Evolutionary conservation across 148 eudicot species (phyloP), one percentile per base, ranked within the genome.

Genomic region (Linanthus parryae): DNA sequence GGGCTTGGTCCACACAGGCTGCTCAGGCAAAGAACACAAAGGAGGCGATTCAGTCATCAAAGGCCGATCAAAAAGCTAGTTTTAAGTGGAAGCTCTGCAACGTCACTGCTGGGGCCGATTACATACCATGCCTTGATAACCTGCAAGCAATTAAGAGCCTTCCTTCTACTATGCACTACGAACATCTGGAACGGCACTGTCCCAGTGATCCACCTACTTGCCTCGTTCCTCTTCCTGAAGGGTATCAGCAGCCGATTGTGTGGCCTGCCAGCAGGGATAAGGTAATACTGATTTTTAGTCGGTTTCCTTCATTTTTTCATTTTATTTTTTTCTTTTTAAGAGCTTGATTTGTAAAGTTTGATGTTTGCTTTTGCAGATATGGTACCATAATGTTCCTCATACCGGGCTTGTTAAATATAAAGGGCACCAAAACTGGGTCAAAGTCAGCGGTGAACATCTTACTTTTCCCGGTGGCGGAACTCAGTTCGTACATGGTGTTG

Each of bases 181-280:
- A 80, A 70, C 86, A 80, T 30, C 66, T 75, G 23, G 80, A 68
- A 59, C 68, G 80, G 56, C 85, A 79, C 38, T 75, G 85, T 54
- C 85, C 80, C 23, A 73, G 67, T n/a, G 74, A 72, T 51, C 44
- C 82, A 37, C 81, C 88, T 5, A 66, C 78, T 27, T 83, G 90
- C 56, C 79, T 83, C 7, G 82, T 83, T 27, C 65, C 84, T 31
- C 66, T 79, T 31, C 90, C 90, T 40, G 71, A 76, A 55, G 90
- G 90, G 5, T 83, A 83, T 50, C 74, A 33, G 41, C 69, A 36
- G n/a, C 59, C 85, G 19, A 61, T 83, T 36, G 63, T 63, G 69
- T 79, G 85, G 90, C 85, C 85, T 48, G 71, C 56, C 64, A 76
- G 85, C 71, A 73, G 85, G 58, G 85, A 75, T 10, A 76, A 75